Evolutionary conservation across 2,329 filamentous ascomycete species (phyloP), one percentile per base, ranked within the genome.

Genomic region (Aspergillus aculeatinus): DNA sequence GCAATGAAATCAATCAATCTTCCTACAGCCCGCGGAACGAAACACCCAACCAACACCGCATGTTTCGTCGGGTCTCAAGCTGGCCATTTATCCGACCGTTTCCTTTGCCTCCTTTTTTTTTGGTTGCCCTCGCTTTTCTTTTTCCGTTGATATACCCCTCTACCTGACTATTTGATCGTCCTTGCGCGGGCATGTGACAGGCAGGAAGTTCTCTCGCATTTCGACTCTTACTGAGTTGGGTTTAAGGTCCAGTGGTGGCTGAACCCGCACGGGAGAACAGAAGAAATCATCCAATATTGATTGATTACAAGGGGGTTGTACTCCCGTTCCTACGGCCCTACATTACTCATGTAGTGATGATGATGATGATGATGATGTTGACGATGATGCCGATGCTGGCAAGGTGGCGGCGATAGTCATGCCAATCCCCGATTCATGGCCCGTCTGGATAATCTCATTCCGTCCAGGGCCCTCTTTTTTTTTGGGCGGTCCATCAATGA

Each of bases 41-140:
- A 53, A 54, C 47, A 44, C 23, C 25, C 23, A 51, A 52, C 60
- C 31, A 23, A 42, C 19, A 29, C 29, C 23, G 31, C 52, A 47
- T 62, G 60, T 62, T 62, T 62, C 55, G 57, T 53, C 60, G 39
- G 44, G 55, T 21, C 27, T 25, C n/a, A 42, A 48, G 27, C 27
- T 35, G 52, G 42, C 21, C n/a, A 51, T 29, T 48, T 29, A 29
- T 10, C 29, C 25, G 42, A 47, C 52, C 52, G 52, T 31, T 35
- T 23, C n/a, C 12, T 16, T n/a, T 16, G 19, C 25, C 23, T 21
- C 21, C 9, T 14, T 42, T 42, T 16, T n/a, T 5, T 21, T 21
- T 21, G 21, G 21, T 21, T 21, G 21, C 21, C 21, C 21, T 21
- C 12, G 7, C 31, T 33, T 33, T 16, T 35, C 11, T 35, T 35